Evolutionary conservation across 2,329 filamentous ascomycete genomes (phyloP), one percentile per base, ranked within the genome.

Genomic region (Neopestalotiopsis sp.): DNA sequence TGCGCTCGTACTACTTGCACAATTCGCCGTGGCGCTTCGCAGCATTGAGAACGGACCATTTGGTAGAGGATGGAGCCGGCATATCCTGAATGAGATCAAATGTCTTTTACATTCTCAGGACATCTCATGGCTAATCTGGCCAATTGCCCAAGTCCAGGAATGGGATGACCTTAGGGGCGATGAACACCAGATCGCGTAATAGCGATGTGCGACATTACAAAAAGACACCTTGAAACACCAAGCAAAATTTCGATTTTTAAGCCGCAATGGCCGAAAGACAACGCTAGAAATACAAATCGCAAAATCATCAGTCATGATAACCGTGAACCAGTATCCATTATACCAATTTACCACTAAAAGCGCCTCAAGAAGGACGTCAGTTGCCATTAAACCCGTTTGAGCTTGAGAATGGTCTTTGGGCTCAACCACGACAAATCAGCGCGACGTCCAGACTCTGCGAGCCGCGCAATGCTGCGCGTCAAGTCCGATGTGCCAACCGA

Each of bases 1-100:
- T 9, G 45, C 45, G 17, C 68, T 66, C 3, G 61, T 69, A 60
- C 32, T 67, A 20, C 24, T 67, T 4, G 65, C 56, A 4, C 30
- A 67, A 60, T 67, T 49, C 34, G 32, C 62, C n/a, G 58, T 65
- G 28, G 14, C 69, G 2, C 45, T 71, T 20, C 63, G 63, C 9
- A 58, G 52, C 30, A 40, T 70, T 4, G 66, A 70, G 34, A 52
- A 52, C 28, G 65, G 45, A 45, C 69, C 65, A 62, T 70, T 66
- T 30, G 17, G 68, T 9, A 20, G 63, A 57, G 68, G 69, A 14
- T 70, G 68, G 66, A 66, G 42, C 13, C 24, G 34, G 30, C 68
- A 70, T 68, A 64, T 70, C n/a, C 30, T 38, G 2, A 49, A 17
- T 14, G 66, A 67, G 9, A 66, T 67, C 17, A 60, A 58, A 14